Conservation (phyloP, 352 stramenopile species). For the Plasmopara viticola region DNA sequence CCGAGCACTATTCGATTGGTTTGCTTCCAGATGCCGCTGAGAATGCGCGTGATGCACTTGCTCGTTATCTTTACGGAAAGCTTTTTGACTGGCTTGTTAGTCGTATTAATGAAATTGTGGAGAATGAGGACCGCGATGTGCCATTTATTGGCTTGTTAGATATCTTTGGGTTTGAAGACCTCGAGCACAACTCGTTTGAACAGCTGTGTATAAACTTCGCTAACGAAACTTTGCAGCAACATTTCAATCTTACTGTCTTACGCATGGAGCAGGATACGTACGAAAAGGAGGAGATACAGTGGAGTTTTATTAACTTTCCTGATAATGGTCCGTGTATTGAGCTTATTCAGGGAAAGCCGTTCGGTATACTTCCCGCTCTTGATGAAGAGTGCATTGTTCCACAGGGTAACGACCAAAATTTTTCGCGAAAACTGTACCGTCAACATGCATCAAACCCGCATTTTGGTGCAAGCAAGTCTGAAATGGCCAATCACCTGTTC, state of each 20-base stretch:
- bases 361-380: conserved; percentile 75
- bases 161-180: conserved; percentile 87
- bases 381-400: conserved; percentile 89
- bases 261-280: conserved; percentile 86
- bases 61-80: conserved; percentile 92
- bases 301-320: conserved; percentile 87
- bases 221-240: conserved; percentile 91
- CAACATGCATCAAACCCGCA: conserved; percentile 63
- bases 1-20: conserved; percentile 85
- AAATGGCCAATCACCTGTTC: conserved; percentile 76
- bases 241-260: conserved; percentile 88
- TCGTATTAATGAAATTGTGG: conserved; percentile 83
- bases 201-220: conserved; percentile 94
- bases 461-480: conserved; percentile 70
- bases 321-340: conserved; percentile 88
- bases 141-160: conserved; percentile 78
- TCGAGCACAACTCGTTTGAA: conserved; percentile 92
- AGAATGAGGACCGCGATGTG: conserved; percentile 41
- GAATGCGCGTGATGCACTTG: conserved; percentile 91
- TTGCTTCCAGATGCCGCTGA: conserved; percentile 60
- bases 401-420: conserved; percentile 83
- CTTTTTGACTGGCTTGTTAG: conserved; percentile 91
- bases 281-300: conserved; percentile 81
- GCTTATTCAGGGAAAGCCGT: conserved; percentile 83
- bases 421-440: conserved; percentile 74